Base-by-base conservation (phyloP, 2,329 filamentous ascomycete genomes). In the Cladophialophora chaetospira region DNA sequence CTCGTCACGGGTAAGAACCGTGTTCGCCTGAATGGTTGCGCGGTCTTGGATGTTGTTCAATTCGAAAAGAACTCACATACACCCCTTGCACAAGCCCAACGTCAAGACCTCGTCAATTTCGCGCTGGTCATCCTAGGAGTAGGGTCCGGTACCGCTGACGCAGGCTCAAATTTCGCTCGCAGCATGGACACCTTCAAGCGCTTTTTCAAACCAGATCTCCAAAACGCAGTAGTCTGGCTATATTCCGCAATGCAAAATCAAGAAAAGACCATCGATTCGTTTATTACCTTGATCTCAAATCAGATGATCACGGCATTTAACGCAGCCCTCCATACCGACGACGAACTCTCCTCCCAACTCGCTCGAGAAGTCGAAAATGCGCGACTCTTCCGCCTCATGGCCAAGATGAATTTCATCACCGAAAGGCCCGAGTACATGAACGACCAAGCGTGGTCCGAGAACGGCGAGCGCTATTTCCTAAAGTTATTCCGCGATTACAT, bases 401-500 rank as follows among this genome's bases (percentile, higher is more conserved):
- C 91, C 68, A 99, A 99, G 71, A 78, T 99, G 38, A 90, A 89
- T 59, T 82, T 89, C 56, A 85, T 99, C 70, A 94, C 94, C 68
- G 94, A 99, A 72, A 85, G 94, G 9, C 89, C 88, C 1, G 93
- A 97, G 68, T 88, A 88, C 60, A 88, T 90, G 51, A 85, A 86
- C 36, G 88, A 92, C 60, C 77, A 81, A 0, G 79, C 83, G 46
- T 99, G 94, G 93, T 89, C 91, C 3, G 93, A 97, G 72, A 94
- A 89, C 45, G 93, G 93, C 23, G 91, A 96, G 67, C 85, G 92
- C 25, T 97, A 96, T 71, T 88, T 90, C 70, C 79, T 99, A 63
- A 97, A 96, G 74, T 82, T 99, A 6, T 97, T 97, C 78, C 85
- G 94, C 47, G 94, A 99, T 73, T 97, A 95, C 67, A 90, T 97